Percentiles rank a stretch among this genome's conserved stretches.
phyloP scores from a whole-genome alignment of 805 yeast genomes.

The Cyberlindnera samutprakarnensis region DNA sequence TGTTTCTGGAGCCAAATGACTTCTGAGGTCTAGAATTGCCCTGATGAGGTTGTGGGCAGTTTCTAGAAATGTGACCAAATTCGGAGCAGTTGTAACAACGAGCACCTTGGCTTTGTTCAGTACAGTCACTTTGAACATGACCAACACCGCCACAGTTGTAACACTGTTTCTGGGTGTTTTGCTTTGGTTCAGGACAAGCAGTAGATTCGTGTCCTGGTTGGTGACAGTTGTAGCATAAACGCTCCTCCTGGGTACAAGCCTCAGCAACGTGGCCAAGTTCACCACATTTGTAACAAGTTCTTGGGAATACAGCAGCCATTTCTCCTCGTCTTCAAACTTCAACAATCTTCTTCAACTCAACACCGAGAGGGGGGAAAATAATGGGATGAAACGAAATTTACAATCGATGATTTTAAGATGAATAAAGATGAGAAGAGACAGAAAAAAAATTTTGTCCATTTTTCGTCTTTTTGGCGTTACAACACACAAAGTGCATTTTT shows the following conservation, averaged over 20 bases:
- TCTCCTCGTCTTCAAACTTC: slow-evolving; percentile 1
- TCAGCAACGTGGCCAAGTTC: slow-evolving; percentile 88
- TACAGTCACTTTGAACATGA: slow-evolving; percentile 81
- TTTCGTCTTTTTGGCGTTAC: no score
- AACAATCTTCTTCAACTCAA: no score
- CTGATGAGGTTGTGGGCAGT: slow-evolving; percentile 48
- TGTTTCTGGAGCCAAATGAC: slow-evolving; percentile 13
- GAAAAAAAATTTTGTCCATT: no score
- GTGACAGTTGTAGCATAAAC: slow-evolving; percentile 89
- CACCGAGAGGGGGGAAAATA: no score
- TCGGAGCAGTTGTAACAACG: slow-evolving; percentile 78
- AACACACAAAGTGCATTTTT: no score
- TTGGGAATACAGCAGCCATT: slow-evolving; percentile 39
- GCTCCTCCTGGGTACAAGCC: slow-evolving; percentile 75
- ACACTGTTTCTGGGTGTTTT: slow-evolving; percentile 80
- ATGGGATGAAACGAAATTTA: no score
- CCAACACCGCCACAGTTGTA: slow-evolving; percentile 91
- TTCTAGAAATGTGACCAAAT: slow-evolving; percentile 77
- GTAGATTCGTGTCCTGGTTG: slow-evolving; percentile 84
- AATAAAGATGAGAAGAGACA: no score
- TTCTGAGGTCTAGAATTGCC: slow-evolving; percentile 13
- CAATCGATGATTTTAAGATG: no score
- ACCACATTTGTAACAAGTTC: slow-evolving; percentile 90
- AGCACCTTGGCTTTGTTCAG: slow-evolving; percentile 43
- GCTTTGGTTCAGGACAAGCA: slow-evolving; percentile 85